Conservation (phyloP, 768 basidiomycete species). For the Termitomyces bulborhizus region DNA sequence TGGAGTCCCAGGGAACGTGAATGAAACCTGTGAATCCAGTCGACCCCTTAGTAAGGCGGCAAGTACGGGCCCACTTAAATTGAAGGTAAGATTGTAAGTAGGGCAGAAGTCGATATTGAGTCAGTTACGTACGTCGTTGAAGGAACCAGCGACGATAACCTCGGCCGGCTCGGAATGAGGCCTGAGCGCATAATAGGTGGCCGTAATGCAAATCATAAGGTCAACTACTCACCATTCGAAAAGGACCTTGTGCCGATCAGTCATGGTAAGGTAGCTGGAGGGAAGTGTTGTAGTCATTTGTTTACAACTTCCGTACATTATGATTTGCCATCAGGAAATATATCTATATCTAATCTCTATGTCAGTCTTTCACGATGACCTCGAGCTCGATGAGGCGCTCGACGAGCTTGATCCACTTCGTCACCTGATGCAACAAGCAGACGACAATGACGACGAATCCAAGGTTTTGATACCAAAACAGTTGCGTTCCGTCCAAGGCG, state of each 20-base stretch:
- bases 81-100: constrained; percentile 5
- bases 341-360: constrained; percentile 2
- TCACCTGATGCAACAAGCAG: constrained; percentile 43
- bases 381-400: constrained; percentile 48
- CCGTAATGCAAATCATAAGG: background rate
- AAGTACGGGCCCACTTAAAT: constrained; percentile 55
- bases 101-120: constrained; percentile 16
- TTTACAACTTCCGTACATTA: constrained; percentile 1
- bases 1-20: constrained; percentile 55
- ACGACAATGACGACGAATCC: constrained; percentile 20
- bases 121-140: constrained; percentile 57
- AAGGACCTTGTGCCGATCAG: constrained; percentile 34
- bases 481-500: constrained; percentile 40
- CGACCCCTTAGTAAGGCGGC: constrained; percentile 44
- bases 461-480: constrained; percentile 45
- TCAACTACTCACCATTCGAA: constrained; percentile 41
- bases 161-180: constrained; percentile 46
- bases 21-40: constrained; percentile 51
- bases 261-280: constrained; percentile 11
- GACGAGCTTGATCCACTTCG: constrained; percentile 55
- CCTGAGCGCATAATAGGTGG: constrained; percentile 31
- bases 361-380: constrained; percentile 19
- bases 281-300: constrained; percentile 1
- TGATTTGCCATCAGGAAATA: too few relatives aligned
- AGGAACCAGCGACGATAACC: constrained; percentile 72